Evolutionary conservation across 2,329 filamentous ascomycete genomes (phyloP), one percentile per base, ranked within the genome.

Genomic region (Ascochyta rabiei): DNA sequence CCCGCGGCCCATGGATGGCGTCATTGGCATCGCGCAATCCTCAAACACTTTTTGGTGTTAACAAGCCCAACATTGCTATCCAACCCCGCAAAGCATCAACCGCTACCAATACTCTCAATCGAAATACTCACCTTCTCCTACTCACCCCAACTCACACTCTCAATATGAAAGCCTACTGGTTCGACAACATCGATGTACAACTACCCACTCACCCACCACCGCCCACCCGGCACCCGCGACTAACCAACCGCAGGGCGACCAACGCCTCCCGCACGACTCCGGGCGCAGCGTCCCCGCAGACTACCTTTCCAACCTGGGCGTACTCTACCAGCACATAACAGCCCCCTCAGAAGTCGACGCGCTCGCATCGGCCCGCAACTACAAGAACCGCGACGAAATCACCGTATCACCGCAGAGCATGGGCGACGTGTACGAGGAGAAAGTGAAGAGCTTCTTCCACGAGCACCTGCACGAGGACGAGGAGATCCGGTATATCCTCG

Each of bases 391-490:
- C 53, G 95, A 99, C 79, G 88, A 96, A 78, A 90, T 98, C 74
- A 90, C 85, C 56, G 90, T 99, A 19, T 96, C 91, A 7, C 93
- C 93, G 0, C 81, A 87, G 60, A 89, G 86, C 61, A 91, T 98
- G 88, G 92, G 91, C 52, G 89, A 85, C 34, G 78, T 86, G 39
- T 99, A 98, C 79, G 93, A 99, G 77, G 85, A 89, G 60, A 98
- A 98, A 77, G 91, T 99, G 60, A 93, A 91, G 80, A 86, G 78
- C 63, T 99, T 99, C 81, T 99, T 98, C 80, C 76, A 89, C 67
- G 95, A 99, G 82, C 95, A 99, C 75, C 76, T 99, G 68, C 95
- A 99, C 74, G 95, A 99, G 80, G 95, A 99, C 66, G 95, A 99
- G 79, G 95, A 99, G 82, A 99, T 99, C 63, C 83, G 95, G 42